Conservation (phyloP, 345 rosid genomes). For the Syzygium aqueum region DNA sequence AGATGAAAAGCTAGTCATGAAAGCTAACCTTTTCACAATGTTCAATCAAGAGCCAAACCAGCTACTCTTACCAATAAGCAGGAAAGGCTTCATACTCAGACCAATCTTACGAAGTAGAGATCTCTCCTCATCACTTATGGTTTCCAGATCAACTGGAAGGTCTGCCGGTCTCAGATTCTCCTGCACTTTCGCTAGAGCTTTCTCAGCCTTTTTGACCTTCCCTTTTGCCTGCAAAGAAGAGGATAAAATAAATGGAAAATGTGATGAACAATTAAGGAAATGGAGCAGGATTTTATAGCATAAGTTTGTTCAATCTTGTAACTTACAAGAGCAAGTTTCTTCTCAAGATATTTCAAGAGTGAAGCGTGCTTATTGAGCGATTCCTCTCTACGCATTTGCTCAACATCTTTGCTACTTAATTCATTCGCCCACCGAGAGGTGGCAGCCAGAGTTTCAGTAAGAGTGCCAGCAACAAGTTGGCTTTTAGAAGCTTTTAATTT, state of each 20-base stretch:
- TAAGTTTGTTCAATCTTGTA: neutral
- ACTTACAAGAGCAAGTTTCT: conserved; percentile 65
- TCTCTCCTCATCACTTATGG: conserved; percentile 76
- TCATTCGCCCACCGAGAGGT: conserved; percentile 66
- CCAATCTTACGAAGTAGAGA: conserved; percentile 77
- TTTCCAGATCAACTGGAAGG: conserved; percentile 75
- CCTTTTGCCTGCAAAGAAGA: conserved; percentile 48
- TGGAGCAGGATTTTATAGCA: neutral
- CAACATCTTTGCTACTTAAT: conserved; percentile 42
- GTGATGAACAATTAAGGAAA: neutral
- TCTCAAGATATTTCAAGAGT: conserved; percentile 50
- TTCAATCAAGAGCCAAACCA: conserved; percentile 2
- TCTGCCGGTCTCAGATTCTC: conserved; percentile 63
- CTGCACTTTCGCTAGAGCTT: conserved; percentile 63
- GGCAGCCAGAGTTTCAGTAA: conserved; percentile 82
- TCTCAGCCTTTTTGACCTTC: conserved; percentile 59
- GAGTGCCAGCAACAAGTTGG: conserved; percentile 73
- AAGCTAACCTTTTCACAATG: neutral
- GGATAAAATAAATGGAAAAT: neutral
- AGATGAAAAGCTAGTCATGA: neutral
- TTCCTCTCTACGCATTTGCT: conserved; percentile 54
- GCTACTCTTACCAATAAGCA: conserved; percentile 59
- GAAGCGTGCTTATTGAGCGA: conserved; percentile 39
- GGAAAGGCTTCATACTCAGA: conserved; percentile 83
- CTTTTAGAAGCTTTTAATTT: conserved; percentile 21